phyloP scores from a whole-genome alignment of 805 yeast genomes.

The Candida patagonica region DNA sequence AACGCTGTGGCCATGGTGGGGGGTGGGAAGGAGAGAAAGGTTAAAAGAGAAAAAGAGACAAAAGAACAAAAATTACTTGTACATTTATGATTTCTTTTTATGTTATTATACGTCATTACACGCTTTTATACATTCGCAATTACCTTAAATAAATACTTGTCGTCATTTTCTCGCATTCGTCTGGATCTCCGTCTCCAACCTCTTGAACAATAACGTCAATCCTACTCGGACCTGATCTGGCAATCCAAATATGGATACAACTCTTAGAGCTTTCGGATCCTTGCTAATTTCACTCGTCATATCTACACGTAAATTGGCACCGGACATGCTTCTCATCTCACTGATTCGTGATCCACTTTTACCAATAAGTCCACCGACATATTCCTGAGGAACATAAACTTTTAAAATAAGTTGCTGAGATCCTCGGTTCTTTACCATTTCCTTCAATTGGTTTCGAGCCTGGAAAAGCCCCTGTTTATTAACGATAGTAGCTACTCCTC shows the following conservation, averaged over 20 bases:
- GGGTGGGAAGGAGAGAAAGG: too few relatives aligned
- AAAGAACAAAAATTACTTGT: too few relatives aligned
- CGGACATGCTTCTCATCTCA: slow-evolving; percentile 65
- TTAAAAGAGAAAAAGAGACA: too few relatives aligned
- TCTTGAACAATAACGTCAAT: background rate
- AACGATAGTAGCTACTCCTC: slow-evolving; percentile 5
- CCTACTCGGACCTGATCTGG: background rate
- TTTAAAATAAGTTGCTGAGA: slow-evolving; percentile 43
- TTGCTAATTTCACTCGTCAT: background rate
- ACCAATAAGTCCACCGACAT: slow-evolving; percentile 79
- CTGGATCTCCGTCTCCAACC: slow-evolving; percentile 1
- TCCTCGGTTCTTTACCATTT: slow-evolving; percentile 7
- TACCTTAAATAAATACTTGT: too few relatives aligned
- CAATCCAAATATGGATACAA: background rate
- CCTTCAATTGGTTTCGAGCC: slow-evolving; percentile 8
- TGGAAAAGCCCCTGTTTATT: slow-evolving; percentile 8
- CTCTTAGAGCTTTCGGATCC: background rate
- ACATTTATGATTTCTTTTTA: too few relatives aligned
- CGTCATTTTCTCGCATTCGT: background rate
- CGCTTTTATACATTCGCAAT: too few relatives aligned
- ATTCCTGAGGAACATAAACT: slow-evolving; percentile 63
- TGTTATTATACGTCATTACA: too few relatives aligned
- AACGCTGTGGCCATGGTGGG: too few relatives aligned
- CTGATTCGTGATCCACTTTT: slow-evolving; percentile 77
- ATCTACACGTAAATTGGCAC: slow-evolving; percentile 66